Base-by-base conservation (phyloP, 148 eudicot species). In the Vaccinium myrtillus region DNA sequence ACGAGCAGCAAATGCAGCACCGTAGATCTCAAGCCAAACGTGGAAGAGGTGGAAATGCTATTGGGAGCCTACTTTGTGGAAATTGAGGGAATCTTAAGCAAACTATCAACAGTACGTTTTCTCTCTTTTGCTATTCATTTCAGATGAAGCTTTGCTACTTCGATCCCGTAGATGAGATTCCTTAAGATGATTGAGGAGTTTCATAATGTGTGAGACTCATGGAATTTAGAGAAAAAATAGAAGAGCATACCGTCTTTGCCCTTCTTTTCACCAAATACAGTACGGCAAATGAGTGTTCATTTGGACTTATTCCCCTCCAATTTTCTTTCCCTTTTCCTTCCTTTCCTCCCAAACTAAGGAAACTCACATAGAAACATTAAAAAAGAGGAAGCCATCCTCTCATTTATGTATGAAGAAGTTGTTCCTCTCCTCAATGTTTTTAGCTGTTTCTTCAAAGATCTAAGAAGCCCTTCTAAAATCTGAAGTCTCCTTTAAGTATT, bases 11-110 rank as follows among this genome's bases (percentile, higher is more conserved):
- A 21, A 46, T 8, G 78, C 78, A 48, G 25, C 6, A 18, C 78
- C 21, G 1, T 48, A 75, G 54, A 48, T 46, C 25, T 19, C 78
- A 79, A 79, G 15, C 81, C 81, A 30, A 32, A 55, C 2, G 67
- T 79, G 15, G 81, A 55, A 55, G 80, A 78, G 80, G 25, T 78
- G 80, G 80, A 78, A 30, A 78, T 78, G 80, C 58, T 53, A 53
- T 53, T 79, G 81, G 81, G 46, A 79, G 81, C 81, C 2, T 79
- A 79, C 48, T 79, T 79, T 32, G 67, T 58, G 49, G 67, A 79
- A 79, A 9, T 54, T 11, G 81, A 79, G 14, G 81, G 81, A 30
- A 19, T 36, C 46, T 79, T 79, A 19, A 79, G 10, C 67, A 79
- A 79, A 79, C 67, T 79, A 79, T 79, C 67, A 9, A 79, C 67